These are phyloP conservation scores for Verticillium nubilum DNA, from an alignment of 2,329 filamentous ascomycete genomes.

Conservation along the genomic window DNA sequence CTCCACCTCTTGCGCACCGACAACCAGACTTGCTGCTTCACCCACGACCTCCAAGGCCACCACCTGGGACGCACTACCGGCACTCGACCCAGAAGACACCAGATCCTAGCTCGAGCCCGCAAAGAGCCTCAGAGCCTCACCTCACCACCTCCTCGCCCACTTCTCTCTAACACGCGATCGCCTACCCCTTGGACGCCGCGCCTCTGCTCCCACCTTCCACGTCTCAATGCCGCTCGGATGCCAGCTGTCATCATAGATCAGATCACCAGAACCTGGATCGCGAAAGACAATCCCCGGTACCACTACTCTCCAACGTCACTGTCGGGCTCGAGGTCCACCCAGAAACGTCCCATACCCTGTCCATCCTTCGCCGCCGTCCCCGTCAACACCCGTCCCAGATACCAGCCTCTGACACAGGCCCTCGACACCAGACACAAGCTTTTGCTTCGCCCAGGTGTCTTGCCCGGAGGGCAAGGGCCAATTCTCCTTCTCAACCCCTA, in stretches of 20 bases:
- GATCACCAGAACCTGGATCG: conserved; percentile 44
- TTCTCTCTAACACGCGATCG: conserved; percentile 1
- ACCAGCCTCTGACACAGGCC: neutral
- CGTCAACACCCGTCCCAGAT: conserved; percentile 26
- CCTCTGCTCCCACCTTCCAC: conserved; percentile 8
- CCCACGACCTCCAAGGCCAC: conserved; percentile 5
- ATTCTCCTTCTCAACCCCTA: conserved; percentile 2
- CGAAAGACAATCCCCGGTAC: conserved; percentile 30
- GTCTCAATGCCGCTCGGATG: conserved; percentile 47
- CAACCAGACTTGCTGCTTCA: conserved; percentile 10
- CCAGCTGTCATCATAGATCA: conserved; percentile 46
- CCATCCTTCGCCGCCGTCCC: conserved; percentile 18
- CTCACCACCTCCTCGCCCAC: neutral
- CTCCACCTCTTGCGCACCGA: conserved; percentile 5
- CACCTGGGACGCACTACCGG: conserved; percentile 9
- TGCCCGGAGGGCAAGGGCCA: conserved; percentile 31
- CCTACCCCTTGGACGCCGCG: neutral
- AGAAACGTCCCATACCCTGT: conserved; percentile 33
- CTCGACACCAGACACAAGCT: conserved; percentile 10
- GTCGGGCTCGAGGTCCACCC: conserved; percentile 17
- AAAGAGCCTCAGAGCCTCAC: conserved; percentile 7
- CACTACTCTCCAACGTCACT: conserved; percentile 13
- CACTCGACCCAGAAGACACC: conserved; percentile 1
- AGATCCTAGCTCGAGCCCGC: conserved; percentile 7
- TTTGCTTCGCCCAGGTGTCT: conserved; percentile 22